Base-by-base conservation (phyloP, 768 basidiomycete genomes). In the Clavulina sp. region DNA sequence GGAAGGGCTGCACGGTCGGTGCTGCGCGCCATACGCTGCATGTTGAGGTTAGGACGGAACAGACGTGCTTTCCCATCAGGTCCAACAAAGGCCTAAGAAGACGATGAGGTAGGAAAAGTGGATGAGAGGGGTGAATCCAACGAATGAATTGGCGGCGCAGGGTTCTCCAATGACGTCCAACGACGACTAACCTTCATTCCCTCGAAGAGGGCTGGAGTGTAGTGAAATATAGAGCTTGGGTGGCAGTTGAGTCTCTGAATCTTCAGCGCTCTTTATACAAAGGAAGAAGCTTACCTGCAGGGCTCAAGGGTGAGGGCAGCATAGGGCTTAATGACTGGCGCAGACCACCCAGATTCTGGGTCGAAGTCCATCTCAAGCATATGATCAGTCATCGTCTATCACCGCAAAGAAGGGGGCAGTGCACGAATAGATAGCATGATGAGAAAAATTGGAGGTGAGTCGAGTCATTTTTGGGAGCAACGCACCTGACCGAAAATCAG, bases 41-140 rank as follows among this genome's bases (percentile, higher is more conserved):
- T 88, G 64, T 93, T 93, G 63, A 74, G 66, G 29, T 84, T 71
- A 0, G 89, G 88, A 30, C 89, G 70, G 70, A 95, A 95, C 33
- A 93, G 65, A 4, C 82, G 71, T 1, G 78, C 72, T 48, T 75
- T 73, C 1, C 86, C 87, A 53, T 84, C 71, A n/a, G 76, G 73
- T 6, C 76, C 79, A 1, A 75, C 53, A 62, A 82, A 84, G 0
- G 84, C 83, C 77, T 83, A 34, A 13, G 36, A 13, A 19, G 46
- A 38, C 16, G n/a, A 19, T 19, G 19, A 9, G 9, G 34, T 9
- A n/a, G n/a, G n/a, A n/a, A n/a, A n/a, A n/a, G n/a, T n/a, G n/a
- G n/a, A n/a, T n/a, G n/a, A n/a, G n/a, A n/a, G n/a, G n/a, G n/a
- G n/a, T n/a, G n/a, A n/a, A n/a, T n/a, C n/a, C n/a, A n/a, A n/a